A percentile compares a stretch with the other conserved stretches of the same genome.
phyloP scores from a whole-genome alignment of 2,329 filamentous ascomycete genomes.

The Shiraia sp. region DNA sequence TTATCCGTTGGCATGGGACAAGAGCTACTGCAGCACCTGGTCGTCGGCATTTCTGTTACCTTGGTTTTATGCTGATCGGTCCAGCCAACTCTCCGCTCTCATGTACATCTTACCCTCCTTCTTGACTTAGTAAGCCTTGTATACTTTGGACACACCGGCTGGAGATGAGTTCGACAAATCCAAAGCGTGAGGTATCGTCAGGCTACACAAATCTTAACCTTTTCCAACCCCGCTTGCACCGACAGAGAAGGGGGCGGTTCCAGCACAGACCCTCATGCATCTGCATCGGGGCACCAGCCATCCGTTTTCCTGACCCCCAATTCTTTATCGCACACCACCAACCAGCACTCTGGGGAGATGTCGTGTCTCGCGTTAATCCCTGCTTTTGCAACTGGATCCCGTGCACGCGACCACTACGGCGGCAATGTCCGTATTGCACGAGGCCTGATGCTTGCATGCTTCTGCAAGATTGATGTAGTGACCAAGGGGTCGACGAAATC shows the following conservation, averaged over 20 bases:
- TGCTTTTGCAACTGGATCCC: conserved; percentile 17
- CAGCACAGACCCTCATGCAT: conserved; percentile 1
- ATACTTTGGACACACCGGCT: no score
- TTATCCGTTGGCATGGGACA: no score
- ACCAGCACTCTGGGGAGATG: conserved; percentile 2
- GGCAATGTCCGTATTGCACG: not conserved
- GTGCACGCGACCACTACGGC: conserved; percentile 9
- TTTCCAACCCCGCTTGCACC: not conserved
- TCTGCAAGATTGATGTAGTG: conserved; percentile 10
- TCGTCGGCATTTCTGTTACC: no score
- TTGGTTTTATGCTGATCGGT: no score
- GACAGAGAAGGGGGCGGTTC: not conserved
- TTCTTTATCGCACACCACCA: not conserved
- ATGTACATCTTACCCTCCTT: no score
- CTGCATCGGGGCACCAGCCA: conserved; percentile 1
- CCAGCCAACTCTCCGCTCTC: no score
- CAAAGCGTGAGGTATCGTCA: not conserved
- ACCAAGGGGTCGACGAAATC: conserved; percentile 1
- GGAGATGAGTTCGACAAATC: not conserved
- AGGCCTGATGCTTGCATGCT: not conserved
- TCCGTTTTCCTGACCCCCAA: not conserved
- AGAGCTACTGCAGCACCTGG: no score
- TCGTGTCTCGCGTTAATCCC: conserved; percentile 31
- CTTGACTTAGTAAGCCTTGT: no score
- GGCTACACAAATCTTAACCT: not conserved